Evolutionary conservation across 2,329 filamentous ascomycete species (phyloP), one percentile per base, ranked within the genome.

Genomic region (Nothophaeocryptopus gaeumannii): DNA sequence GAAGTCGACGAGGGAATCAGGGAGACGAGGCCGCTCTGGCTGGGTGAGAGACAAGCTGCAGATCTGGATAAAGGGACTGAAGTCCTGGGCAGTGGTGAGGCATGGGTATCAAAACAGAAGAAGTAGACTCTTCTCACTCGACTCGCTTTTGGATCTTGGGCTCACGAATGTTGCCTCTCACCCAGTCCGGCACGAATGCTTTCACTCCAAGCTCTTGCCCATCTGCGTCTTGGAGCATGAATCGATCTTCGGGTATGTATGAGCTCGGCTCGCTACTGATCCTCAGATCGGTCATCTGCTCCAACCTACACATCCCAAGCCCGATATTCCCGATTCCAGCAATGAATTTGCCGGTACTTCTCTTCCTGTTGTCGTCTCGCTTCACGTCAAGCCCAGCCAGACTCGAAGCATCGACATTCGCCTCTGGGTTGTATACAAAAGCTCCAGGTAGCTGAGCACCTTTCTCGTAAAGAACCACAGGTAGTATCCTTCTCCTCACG

Each of bases 401-500:
- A 5, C 43, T 48, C 4, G 15, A 10, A 3, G 38, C 38, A 12
- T 47, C 39, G 12, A 49, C 13, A 2, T 10, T 14, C 7, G 53
- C 14, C 4, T 39, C 35, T 5, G 74, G 68, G 2, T 71, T 63
- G 63, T 85, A 84, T 39, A 72, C 69, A 31, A 85, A 69, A 20
- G 72, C 69, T 32, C 73, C 72, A 5, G 67, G 68, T 5, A 72
- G 73, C 7, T 7, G 4, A 26, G 20, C 20, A 7, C 4, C 20
- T 7, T 26, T 26, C 4, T 26, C 3, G 67, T 92, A 93, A 12
- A 96, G 64, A 57, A 86, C 72, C 31, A 92, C 84, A 0, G 93
- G 93, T 45, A 99, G 69, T 42, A 97, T 82, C 42, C 93, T 80
- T 77, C 96, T 96, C 54, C 93, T 80, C 35, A 99, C 89, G 12